Conservation (phyloP, 2,329 filamentous ascomycete genomes). For the Hypoxylon sp. region DNA sequence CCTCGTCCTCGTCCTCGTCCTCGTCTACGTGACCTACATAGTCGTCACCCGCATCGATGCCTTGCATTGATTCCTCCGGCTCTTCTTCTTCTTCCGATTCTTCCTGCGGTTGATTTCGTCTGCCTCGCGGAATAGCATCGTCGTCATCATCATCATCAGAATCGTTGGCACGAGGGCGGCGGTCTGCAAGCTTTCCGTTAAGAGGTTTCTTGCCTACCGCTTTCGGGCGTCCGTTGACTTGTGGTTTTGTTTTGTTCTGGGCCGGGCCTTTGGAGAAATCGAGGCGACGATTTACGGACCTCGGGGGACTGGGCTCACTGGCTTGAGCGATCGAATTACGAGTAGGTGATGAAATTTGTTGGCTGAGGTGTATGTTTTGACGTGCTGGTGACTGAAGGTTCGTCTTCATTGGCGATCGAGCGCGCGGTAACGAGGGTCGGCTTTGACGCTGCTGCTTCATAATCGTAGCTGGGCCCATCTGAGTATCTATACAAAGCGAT, state of each 20-base stretch:
- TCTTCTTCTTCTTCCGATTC: constrained; percentile 41
- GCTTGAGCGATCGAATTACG: constrained; percentile 49
- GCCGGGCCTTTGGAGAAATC: constrained; percentile 55
- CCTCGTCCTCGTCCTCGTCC: constrained; percentile 13
- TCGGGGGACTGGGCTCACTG: constrained; percentile 45
- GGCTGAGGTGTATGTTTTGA: constrained; percentile 65
- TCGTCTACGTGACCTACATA: constrained; percentile 29
- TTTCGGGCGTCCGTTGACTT: constrained; percentile 38
- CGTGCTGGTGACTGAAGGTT: constrained; percentile 67
- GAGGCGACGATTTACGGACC: constrained; percentile 61
- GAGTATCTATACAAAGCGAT: constrained; percentile 52
- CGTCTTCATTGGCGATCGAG: constrained; percentile 70
- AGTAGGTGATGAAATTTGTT: constrained; percentile 59
- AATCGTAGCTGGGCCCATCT: constrained; percentile 62
- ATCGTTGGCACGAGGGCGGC: constrained; percentile 22
- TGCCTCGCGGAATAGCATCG: constrained; percentile 43
- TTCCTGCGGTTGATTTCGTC: constrained; percentile 35
- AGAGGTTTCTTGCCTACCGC: constrained; percentile 39
- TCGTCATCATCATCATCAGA: constrained; percentile 41
- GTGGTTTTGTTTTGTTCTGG: constrained; percentile 23
- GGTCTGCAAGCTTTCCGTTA: constrained; percentile 37
- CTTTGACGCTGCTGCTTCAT: constrained; percentile 60
- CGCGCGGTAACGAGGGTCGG: constrained; percentile 58
- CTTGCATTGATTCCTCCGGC: constrained; percentile 31
- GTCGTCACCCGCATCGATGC: constrained; percentile 28